Percentiles rank a stretch among this genome's conserved stretches.
phyloP scores from a whole-genome alignment of 1,284 basidiomycete species.

The Trametes sp. region DNA sequence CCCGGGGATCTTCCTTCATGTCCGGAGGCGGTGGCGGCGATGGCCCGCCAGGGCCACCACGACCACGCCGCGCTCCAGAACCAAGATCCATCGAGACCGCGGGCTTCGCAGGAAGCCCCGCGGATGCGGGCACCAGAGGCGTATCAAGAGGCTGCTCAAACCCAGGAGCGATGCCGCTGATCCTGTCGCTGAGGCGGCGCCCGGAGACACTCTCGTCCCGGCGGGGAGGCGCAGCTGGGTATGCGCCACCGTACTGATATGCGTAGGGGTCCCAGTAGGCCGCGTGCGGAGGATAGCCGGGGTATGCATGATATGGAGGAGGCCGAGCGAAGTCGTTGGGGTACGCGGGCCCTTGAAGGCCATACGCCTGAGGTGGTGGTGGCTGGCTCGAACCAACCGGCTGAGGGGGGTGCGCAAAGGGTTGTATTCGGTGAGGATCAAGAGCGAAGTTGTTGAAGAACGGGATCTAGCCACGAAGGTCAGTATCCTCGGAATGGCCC shows the following conservation, averaged over 20 bases:
- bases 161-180: slow-evolving; percentile 71
- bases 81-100: slow-evolving; percentile 66
- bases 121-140: slow-evolving; percentile 60
- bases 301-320: slow-evolving; percentile 46
- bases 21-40: slow-evolving; percentile 82
- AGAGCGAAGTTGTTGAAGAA: slow-evolving; percentile 94
- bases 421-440: slow-evolving; percentile 91
- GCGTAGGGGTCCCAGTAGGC: slow-evolving; percentile 63
- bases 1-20: slow-evolving; percentile 86
- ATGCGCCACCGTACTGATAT: slow-evolving; percentile 45
- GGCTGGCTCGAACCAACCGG: slow-evolving; percentile 67
- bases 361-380: slow-evolving; percentile 81
- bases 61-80: slow-evolving; percentile 47
- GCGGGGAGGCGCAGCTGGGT: slow-evolving; percentile 50
- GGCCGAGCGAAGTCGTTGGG: slow-evolving; percentile 54
- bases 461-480: slow-evolving; percentile 61
- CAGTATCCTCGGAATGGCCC: neutral
- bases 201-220: slow-evolving; percentile 64
- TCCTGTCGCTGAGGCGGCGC: slow-evolving; percentile 76
- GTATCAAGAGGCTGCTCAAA: slow-evolving; percentile 54
- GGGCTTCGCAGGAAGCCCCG: slow-evolving; percentile 82
- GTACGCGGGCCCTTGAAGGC: slow-evolving; percentile 67
- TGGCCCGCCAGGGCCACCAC: slow-evolving; percentile 53
- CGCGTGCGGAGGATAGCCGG: slow-evolving; percentile 29
- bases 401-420: slow-evolving; percentile 79